Conservation (phyloP, 169 alveolate genomes). For the Plasmodium gonderi region DNA sequence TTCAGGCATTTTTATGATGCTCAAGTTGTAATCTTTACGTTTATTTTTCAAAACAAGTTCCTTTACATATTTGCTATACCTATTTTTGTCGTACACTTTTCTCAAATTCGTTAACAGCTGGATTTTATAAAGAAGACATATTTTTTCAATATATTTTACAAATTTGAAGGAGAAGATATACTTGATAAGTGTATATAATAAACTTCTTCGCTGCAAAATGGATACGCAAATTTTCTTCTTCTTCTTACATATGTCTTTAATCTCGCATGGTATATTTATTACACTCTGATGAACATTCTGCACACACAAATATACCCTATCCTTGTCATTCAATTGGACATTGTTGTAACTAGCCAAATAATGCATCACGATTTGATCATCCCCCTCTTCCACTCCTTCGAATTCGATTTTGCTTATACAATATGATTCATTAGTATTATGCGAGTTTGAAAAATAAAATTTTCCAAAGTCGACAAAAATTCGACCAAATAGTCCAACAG, state of each 20-base stretch:
- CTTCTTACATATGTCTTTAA: constrained; percentile 6
- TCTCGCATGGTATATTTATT: neutral
- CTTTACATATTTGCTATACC: neutral
- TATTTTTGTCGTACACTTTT: neutral
- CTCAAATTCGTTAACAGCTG: constrained; percentile 9
- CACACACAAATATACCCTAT: neutral
- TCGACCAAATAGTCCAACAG: constrained; percentile 68
- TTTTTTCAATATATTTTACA: constrained; percentile 4
- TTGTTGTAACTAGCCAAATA: constrained; percentile 19
- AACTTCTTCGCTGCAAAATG: neutral
- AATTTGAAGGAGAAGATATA: neutral
- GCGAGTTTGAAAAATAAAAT: constrained; percentile 13
- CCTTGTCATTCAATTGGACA: constrained; percentile 28
- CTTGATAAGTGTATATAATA: neutral
- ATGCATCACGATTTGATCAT: neutral
- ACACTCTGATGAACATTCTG: neutral
- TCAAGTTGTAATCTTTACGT: neutral
- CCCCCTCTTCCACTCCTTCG: neutral
- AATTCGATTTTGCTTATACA: constrained; percentile 37
- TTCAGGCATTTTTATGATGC: constrained; percentile 22
- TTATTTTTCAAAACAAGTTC: constrained; percentile 1
- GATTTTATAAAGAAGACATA: neutral
- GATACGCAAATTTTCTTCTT: constrained; percentile 14
- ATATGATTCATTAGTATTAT: neutral
- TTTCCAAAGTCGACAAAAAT: constrained; percentile 55